Conservation (phyloP, 495 filamentous ascomycete genomes). For the Copromyces sp. region DNA sequence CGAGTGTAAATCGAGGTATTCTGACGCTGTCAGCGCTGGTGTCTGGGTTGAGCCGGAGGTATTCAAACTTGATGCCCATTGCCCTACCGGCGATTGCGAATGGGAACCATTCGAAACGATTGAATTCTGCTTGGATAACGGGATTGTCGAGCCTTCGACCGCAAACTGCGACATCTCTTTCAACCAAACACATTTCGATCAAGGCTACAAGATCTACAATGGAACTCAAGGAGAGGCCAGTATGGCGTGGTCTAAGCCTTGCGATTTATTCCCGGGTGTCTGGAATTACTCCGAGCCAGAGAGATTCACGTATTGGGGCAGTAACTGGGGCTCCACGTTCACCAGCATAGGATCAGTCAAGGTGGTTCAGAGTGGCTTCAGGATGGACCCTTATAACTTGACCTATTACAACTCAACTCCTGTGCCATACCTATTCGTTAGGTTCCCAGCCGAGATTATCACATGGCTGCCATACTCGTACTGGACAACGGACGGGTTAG, state of each 20-base stretch:
- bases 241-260: neutral
- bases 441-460: neutral
- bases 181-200: neutral
- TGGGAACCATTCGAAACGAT: neutral
- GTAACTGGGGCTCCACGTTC: too few relatives aligned
- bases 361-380: neutral
- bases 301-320: neutral
- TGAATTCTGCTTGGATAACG: neutral
- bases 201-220: neutral
- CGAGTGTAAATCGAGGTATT: neutral
- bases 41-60: neutral
- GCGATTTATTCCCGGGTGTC: neutral
- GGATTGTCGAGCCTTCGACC: neutral
- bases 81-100: neutral
- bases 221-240: neutral
- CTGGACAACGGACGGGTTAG: neutral
- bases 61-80: neutral
- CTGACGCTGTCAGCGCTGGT: neutral
- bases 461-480: neutral
- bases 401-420: neutral
- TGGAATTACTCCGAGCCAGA: neutral
- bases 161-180: neutral
- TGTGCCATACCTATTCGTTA: neutral
- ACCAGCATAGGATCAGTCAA: too few relatives aligned
- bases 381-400: neutral